These are phyloP conservation scores for Ramaria sp. DNA, from an alignment of 768 basidiomycete genomes.

Conservation along the genomic window DNA sequence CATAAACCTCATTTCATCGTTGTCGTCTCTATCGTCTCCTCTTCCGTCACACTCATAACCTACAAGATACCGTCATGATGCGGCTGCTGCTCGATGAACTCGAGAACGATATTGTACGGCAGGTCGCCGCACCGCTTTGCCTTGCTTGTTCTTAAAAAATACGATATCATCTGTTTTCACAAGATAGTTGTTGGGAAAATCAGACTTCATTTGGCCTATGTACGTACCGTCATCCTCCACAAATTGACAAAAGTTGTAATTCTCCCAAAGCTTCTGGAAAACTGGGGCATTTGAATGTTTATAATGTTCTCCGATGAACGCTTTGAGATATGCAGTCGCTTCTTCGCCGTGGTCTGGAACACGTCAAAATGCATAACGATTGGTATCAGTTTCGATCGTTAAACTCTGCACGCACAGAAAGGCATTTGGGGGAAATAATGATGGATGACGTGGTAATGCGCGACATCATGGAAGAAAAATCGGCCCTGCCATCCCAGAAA, in stretches of 20 bases:
- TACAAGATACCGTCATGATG: too few relatives aligned
- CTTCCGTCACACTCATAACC: too few relatives aligned
- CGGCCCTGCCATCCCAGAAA: conserved; percentile 1
- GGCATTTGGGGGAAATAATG: conserved; percentile 2
- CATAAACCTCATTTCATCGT: too few relatives aligned
- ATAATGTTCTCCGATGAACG: background rate
- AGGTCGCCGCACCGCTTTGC: conserved; percentile 8
- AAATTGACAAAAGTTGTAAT: conserved; percentile 4
- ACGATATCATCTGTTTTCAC: background rate
- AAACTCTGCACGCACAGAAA: background rate
- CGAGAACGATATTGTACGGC: conserved; percentile 2
- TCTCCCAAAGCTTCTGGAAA: conserved; percentile 2
- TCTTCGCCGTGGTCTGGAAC: background rate
- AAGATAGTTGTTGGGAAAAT: background rate
- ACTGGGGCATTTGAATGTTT: background rate
- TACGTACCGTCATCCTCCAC: conserved; percentile 3
- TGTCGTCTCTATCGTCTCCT: too few relatives aligned
- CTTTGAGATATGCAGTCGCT: background rate
- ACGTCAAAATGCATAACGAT: background rate
- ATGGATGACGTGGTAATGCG: conserved; percentile 1
- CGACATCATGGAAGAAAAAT: conserved; percentile 1
- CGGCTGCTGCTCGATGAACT: too few relatives aligned
- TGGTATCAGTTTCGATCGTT: background rate
- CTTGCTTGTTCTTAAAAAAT: conserved; percentile 5
- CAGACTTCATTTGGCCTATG: background rate